Base-by-base conservation (phyloP, 352 stramenopile species). In the Phytophthora pistaciae region DNA sequence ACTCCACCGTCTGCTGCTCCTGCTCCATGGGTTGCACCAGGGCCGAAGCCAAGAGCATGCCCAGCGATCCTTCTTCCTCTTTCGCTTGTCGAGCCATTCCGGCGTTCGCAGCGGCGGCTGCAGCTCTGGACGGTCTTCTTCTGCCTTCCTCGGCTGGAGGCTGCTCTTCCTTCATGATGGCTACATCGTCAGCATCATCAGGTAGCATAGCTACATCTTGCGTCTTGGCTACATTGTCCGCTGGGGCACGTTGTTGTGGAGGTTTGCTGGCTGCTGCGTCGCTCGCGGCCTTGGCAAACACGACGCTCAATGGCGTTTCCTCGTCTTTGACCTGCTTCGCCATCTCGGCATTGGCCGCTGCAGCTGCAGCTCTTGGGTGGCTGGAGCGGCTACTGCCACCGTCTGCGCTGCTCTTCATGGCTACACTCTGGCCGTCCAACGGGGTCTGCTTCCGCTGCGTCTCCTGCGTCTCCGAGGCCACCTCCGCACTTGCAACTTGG, bases 111-210 rank as follows among this genome's bases (percentile, higher is more conserved):
- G 66, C 66, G 16, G 49, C 54, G 7, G 71, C 61, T 21, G 66
- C 72, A 60, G 67, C 72, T 66, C 67, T 68, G 0, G 66, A 42
- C 10, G 67, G 63, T 49, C 62, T 40, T 64, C 18, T 66, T 25
- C 9, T 56, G 21, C 20, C 10, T 27, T 53, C 8, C 7, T 27
- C 46, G 1, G 40, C 31, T 59, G 44, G 6, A 46, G 50, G n/a
- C 18, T 29, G 56, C 38, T 25, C 46, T 4, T 25, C 14, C 8
- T 16, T 42, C n/a, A 25, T n/a, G 8, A 53, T 53, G 46, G 46
- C 46, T 49, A 23, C 42, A 49, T 13, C 18, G 7, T n/a, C 7
- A 7, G 20, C 5, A 21, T 20, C 42, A 49, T 21, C 18, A n/a
- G 42, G 14, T 9, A 49, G 11, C 1, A 49, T 49, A 16, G 42